Base-by-base conservation (phyloP, 495 filamentous ascomycete genomes). In the Pseudoneurospora amorphoporcata region DNA sequence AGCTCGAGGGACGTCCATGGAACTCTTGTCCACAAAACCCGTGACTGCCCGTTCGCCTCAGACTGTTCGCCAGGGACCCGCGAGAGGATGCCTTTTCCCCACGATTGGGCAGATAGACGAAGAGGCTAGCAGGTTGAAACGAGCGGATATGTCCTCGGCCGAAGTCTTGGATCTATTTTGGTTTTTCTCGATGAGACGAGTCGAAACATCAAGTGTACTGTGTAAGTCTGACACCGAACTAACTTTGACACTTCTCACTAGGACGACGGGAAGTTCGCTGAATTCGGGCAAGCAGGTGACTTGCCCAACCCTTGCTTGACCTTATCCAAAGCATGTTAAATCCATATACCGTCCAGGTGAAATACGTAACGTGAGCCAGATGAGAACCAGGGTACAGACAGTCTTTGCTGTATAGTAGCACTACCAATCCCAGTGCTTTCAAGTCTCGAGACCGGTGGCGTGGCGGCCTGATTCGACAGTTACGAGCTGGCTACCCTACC, bases 391-490 rank as follows among this genome's bases (percentile, higher is more conserved):
- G 5, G 35, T 37, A 37, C 35, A 37, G 6, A 58, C 19, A 61
- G 53, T 17, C 53, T 32, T 61, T 61, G 29, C 29, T 61, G 53
- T 61, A 17, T 61, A 35, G 29, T 61, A 35, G 16, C 23, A 35
- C 29, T 17, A 61, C 23, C 23, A 61, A 32, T 61, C 53, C 10
- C 5, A 61, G 53, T 12, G 29, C 53, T 32, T 17, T 35, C 23
- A 12, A 61, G 53, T 61, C 53, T 61, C 53, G 29, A 61, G 23
- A 16, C 29, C 14, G 72, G 70, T 76, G 75, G 73, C 70, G 73
- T 76, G 73, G 72, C 75, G 70, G 75, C 70, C 73, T 76, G 75
- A 74, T 76, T 23, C 42, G 12, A 61, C 53, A 16, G 4, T 61
- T 61, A 32, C 53, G 23, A 61, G 53, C 23, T 32, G 53, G 53